Base-by-base conservation (phyloP, 2,329 filamentous ascomycete genomes). In the Ceratocystis albifundus region DNA sequence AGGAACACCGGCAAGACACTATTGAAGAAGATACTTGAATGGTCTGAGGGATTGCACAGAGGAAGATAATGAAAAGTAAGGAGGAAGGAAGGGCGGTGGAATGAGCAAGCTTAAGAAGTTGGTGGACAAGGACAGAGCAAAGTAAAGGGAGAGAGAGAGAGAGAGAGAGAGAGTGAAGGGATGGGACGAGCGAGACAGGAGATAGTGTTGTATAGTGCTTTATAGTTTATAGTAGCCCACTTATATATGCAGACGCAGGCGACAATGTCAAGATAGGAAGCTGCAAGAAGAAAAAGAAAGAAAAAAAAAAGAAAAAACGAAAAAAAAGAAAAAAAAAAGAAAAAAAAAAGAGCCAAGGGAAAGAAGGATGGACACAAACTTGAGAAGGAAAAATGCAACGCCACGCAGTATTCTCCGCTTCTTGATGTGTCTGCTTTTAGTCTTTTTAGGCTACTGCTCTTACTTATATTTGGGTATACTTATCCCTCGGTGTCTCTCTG, bases 201-300 rank as follows among this genome's bases (percentile, higher is more conserved):
- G 17, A 20, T 22, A 59, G 30, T 32, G 53, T 30, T 30, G 48
- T 59, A 20, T 36, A 59, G 17, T 59, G 28, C 15, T 30, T 59
- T n/a, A 36, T 59, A 59, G 32, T 30, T 59, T n/a, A 36, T 59
- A 59, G 32, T 59, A 59, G 28, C 55, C 55, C 28, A 59, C 55
- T 59, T 59, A 59, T 59, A 59, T 59, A 59, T 59, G 55, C 55
- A 59, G 55, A 59, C 36, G 55, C 55, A 59, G 55, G 55, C 55
- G 15, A 46, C 61, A 50, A 41, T 46, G 41, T 63, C 41, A 28
- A 48, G 28, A 22, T 32, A 63, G 22, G 48, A 59, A 59, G 55
- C 55, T 5, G 55, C 55, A 59, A 28, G 22, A 20, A 63, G 50
- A 32, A 7, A 44, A 25, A 44, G 20, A 25, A 44, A 32, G 22